Evolutionary conservation across 2,329 filamentous ascomycete genomes (phyloP).

Genomic region (Aureobasidium lini): DNA sequence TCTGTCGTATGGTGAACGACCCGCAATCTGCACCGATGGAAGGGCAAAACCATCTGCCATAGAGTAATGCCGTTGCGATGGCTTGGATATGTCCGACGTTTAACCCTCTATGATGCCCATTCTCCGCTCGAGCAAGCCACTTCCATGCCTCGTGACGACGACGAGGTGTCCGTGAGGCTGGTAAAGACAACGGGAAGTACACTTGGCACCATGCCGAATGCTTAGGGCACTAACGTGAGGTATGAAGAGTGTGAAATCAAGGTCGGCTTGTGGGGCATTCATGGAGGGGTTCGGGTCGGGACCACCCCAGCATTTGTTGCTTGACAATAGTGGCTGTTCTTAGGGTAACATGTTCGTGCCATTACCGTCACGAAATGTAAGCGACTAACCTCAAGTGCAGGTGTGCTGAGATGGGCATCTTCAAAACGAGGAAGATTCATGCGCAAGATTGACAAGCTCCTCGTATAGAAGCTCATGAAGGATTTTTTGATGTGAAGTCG

Average conservation of each 20-base stretch:
- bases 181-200: neutral
- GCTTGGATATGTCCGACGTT: neutral
- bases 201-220: conserved; percentile 5
- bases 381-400: neutral
- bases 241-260: neutral
- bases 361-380: neutral
- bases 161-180: neutral
- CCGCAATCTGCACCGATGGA: neutral
- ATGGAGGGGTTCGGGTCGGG: neutral
- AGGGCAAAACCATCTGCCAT: neutral
- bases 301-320: neutral
- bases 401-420: too few relatives aligned
- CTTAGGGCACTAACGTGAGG: neutral
- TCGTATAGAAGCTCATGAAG: neutral
- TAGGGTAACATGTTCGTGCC: neutral
- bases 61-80: neutral
- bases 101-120: neutral
- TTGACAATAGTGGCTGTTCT: neutral
- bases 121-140: neutral
- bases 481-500: neutral
- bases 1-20: neutral
- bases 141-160: neutral
- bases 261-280: neutral
- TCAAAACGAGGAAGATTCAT: too few relatives aligned
- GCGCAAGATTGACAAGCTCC: neutral